Conservation (phyloP, 2,329 filamentous ascomycete genomes). For the Colletotrichum somersetense region DNA sequence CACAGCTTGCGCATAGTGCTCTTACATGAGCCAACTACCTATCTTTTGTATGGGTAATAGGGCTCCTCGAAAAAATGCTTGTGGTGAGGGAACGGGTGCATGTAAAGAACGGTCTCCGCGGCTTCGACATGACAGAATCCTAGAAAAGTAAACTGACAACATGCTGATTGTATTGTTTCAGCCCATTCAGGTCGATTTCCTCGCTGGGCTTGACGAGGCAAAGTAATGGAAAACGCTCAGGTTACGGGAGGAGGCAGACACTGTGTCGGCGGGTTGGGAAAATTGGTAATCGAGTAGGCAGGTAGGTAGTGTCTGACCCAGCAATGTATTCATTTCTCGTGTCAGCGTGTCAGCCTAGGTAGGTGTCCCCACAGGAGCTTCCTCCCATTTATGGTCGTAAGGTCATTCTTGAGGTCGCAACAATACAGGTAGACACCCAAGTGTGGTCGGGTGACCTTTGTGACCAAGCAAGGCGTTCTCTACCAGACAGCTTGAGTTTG, state of each 20-base stretch:
- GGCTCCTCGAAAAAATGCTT: neutral
- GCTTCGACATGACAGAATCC: neutral
- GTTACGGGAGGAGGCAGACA: neutral
- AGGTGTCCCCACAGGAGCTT: too few relatives aligned
- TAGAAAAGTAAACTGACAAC: neutral
- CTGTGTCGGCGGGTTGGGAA: neutral
- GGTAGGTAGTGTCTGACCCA: too few relatives aligned
- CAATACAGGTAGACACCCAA: neutral
- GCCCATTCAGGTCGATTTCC: neutral
- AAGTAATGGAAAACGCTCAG: neutral
- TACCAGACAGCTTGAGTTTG: neutral
- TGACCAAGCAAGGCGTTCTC: conserved; percentile 15
- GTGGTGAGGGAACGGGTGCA: neutral
- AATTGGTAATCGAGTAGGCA: neutral
- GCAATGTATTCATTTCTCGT: neutral
- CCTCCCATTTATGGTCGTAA: neutral
- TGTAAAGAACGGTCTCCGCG: neutral
- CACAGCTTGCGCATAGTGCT: conserved; percentile 29
- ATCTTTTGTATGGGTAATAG: neutral
- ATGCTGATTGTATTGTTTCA: neutral
- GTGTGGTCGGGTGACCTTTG: conserved; percentile 5
- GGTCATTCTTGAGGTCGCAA: neutral
- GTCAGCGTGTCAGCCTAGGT: neutral
- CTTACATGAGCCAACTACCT: neutral
- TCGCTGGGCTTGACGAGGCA: neutral